Conservation (phyloP, 106 monocot species). For the Allium cepa region DNA sequence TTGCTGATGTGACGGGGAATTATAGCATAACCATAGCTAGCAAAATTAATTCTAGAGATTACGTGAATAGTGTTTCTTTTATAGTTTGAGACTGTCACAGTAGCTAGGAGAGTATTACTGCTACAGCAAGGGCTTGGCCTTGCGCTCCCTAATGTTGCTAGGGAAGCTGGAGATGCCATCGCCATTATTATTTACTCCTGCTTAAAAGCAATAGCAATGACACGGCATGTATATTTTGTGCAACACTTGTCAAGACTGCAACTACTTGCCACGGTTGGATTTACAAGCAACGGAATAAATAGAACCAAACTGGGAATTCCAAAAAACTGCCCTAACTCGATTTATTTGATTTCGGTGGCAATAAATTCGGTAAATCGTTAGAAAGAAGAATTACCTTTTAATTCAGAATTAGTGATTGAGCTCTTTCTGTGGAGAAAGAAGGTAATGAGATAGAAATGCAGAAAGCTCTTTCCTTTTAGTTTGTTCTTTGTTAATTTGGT, state of each 20-base stretch:
- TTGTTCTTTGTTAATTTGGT: background rate
- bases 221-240: too few species aligned
- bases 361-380: background rate
- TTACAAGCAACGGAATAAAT: background rate
- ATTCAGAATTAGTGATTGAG: too few species aligned
- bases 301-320: background rate
- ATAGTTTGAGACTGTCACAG: background rate
- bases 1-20: background rate
- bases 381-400: background rate
- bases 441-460: background rate
- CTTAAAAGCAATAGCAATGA: background rate
- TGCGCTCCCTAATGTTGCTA: slow-evolving; percentile 1
- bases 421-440: background rate
- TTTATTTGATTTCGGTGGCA: background rate
- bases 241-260: background rate
- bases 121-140: background rate
- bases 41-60: background rate
- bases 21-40: background rate
- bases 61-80: background rate
- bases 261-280: background rate
- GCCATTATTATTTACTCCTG: background rate
- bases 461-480: background rate
- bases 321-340: background rate
- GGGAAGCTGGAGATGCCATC: slow-evolving; percentile 10
- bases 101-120: background rate